These are phyloP conservation scores for Ustanciosporium gigantosporum DNA, from an alignment of 1,284 basidiomycete species.

Conservation along the genomic window DNA sequence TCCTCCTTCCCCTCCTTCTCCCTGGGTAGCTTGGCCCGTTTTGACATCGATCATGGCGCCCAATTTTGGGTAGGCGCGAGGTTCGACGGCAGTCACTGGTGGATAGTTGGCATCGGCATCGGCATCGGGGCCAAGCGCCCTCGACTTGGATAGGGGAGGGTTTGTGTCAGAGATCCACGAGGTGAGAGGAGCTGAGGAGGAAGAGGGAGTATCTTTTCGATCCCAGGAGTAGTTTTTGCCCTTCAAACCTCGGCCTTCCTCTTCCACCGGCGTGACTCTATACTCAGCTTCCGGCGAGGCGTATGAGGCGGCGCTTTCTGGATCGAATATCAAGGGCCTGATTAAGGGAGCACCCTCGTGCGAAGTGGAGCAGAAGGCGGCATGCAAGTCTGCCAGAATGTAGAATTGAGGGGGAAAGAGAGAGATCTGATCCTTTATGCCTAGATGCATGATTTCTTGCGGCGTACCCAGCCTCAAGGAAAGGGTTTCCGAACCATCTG, in stretches of 20 bases:
- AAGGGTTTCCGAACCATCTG: slow-evolving; percentile 48
- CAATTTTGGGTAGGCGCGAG: slow-evolving; percentile 24
- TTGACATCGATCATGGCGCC: slow-evolving; percentile 33
- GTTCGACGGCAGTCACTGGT: slow-evolving; percentile 43
- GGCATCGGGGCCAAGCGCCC: slow-evolving; percentile 12
- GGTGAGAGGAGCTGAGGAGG: slow-evolving; percentile 6
- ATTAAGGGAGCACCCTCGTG: slow-evolving; percentile 6
- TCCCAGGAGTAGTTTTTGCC: slow-evolving; percentile 48
- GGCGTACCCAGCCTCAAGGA: slow-evolving; percentile 41
- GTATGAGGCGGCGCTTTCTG: slow-evolving; percentile 6
- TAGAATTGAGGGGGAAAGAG: slow-evolving; percentile 56
- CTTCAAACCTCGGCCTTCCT: slow-evolving; percentile 36
- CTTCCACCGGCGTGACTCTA: slow-evolving; percentile 42
- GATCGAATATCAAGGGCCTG: slow-evolving; percentile 39
- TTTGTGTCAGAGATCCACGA: slow-evolving; percentile 32
- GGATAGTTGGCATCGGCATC: slow-evolving; percentile 17
- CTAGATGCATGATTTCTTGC: slow-evolving; percentile 34
- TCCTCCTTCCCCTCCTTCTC: not conserved
- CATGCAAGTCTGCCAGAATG: slow-evolving; percentile 46
- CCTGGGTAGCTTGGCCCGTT: not conserved
- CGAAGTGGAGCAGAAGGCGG: slow-evolving; percentile 13
- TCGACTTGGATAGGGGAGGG: slow-evolving; percentile 20
- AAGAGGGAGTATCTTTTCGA: slow-evolving; percentile 8
- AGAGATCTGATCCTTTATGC: slow-evolving; percentile 42
- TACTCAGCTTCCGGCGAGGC: slow-evolving; percentile 25